These are phyloP conservation scores for Tothia fuscella DNA, from an alignment of 2,329 filamentous ascomycete species.

Conservation along the genomic window DNA sequence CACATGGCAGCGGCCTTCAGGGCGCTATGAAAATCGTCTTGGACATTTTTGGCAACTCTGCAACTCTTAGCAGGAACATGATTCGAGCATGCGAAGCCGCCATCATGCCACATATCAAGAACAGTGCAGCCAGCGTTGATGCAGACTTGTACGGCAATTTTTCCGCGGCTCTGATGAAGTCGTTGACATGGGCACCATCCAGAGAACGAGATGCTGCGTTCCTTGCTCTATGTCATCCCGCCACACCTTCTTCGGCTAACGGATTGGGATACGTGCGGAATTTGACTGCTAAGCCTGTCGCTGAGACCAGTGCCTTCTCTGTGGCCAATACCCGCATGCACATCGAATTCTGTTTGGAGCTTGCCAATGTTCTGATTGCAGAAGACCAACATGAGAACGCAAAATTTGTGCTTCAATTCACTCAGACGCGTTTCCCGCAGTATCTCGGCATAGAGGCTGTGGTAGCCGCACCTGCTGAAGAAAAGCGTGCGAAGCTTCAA, in stretches of 20 bases:
- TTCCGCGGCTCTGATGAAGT: not conserved
- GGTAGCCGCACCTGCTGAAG: not conserved
- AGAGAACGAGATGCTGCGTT: not conserved
- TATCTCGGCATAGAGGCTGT: constrained; percentile 2
- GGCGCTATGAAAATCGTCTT: not conserved
- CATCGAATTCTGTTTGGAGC: constrained; percentile 2
- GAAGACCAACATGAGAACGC: not conserved
- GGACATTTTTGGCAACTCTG: not conserved
- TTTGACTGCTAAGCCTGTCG: not conserved
- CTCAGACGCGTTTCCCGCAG: constrained; percentile 4
- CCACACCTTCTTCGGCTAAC: not conserved
- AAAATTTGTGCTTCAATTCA: constrained; percentile 1
- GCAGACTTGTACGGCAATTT: not conserved
- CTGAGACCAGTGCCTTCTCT: not conserved
- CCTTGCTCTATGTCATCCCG: constrained; percentile 4
- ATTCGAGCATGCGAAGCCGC: too few species aligned
- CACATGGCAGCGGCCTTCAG: not conserved
- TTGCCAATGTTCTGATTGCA: not conserved
- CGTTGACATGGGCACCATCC: not conserved
- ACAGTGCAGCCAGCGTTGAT: not conserved
- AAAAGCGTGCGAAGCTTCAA: not conserved
- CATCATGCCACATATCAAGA: not conserved
- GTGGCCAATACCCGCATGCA: not conserved
- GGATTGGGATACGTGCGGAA: not conserved
- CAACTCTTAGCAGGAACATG: too few species aligned